A percentile compares a stretch with the other conserved stretches of the same genome.
Conservation (phyloP, 345 rosid species). For the Melastoma malabathricum region DNA sequence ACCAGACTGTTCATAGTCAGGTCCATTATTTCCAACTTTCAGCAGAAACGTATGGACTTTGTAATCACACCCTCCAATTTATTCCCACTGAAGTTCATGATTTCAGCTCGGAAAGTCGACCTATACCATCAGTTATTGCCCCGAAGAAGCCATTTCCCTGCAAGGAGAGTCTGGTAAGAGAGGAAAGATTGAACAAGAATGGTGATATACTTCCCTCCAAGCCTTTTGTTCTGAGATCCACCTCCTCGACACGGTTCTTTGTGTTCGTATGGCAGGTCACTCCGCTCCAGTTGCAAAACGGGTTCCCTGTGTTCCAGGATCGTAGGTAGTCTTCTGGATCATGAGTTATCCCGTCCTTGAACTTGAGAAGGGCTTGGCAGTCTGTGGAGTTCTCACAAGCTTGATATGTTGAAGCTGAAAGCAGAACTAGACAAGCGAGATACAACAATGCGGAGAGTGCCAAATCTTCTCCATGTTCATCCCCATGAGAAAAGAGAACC, state of each 20-base stretch:
- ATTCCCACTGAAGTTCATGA: conserved; percentile 1
- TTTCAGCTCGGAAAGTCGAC: not conserved
- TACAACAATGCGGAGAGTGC: not conserved
- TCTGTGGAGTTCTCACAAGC: conserved; percentile 1
- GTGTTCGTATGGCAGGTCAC: conserved; percentile 5
- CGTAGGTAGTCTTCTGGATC: conserved; percentile 1
- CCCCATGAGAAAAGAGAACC: no score
- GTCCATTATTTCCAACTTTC: no score
- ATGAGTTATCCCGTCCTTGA: conserved; percentile 8
- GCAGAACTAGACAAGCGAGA: not conserved
- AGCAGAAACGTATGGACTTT: no score
- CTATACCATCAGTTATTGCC: conserved; percentile 4
- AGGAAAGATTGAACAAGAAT: conserved; percentile 5
- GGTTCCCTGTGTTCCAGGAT: conserved; percentile 4
- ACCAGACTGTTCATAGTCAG: no score
- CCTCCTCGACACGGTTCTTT: conserved; percentile 2
- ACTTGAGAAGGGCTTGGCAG: conserved; percentile 8
- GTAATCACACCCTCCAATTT: not conserved
- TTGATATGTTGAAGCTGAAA: not conserved
- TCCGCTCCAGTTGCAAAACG: conserved; percentile 8
- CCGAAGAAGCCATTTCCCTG: conserved; percentile 4
- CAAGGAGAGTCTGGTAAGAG: conserved; percentile 6
- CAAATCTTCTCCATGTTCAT: no score
- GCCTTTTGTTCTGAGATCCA: not conserved
- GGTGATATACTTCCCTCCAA: conserved; percentile 9